Percentiles rank a stretch among this genome's conserved stretches.
Evolutionary conservation across 805 yeast genomes (phyloP).

Genomic region (Teunomyces pallodes): DNA sequence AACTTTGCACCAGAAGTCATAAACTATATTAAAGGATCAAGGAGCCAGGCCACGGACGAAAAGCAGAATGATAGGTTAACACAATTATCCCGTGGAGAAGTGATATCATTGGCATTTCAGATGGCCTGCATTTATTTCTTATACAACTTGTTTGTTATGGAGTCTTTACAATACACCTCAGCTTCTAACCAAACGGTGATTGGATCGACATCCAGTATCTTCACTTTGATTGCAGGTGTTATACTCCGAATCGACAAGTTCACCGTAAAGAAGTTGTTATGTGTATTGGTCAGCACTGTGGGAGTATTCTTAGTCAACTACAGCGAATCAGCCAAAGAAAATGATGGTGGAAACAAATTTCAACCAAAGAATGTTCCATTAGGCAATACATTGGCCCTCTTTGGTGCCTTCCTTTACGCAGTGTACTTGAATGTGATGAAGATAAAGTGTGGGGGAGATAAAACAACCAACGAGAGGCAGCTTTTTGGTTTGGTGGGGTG

Average conservation of each 20-base stretch:
- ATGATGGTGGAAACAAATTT: constrained; percentile 22
- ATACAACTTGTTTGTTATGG: constrained; percentile 40
- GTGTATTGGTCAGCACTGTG: constrained; percentile 42
- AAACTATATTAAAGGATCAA: not conserved
- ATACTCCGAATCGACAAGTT: constrained; percentile 41
- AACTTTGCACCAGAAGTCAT: constrained; percentile 41
- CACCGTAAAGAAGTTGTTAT: constrained; percentile 38
- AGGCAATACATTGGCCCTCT: constrained; percentile 46
- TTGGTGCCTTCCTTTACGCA: constrained; percentile 48
- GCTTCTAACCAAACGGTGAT: constrained; percentile 53
- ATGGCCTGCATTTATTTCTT: constrained; percentile 41
- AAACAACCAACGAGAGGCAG: constrained; percentile 44
- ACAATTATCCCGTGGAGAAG: constrained; percentile 26
- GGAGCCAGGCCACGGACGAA: not conserved
- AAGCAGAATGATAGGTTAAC: constrained; percentile 6
- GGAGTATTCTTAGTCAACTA: constrained; percentile 49
- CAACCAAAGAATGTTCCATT: constrained; percentile 37
- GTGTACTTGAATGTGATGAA: constrained; percentile 44
- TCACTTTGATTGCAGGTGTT: constrained; percentile 46
- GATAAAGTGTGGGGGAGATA: constrained; percentile 43
- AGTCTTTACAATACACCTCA: constrained; percentile 47
- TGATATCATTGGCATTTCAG: constrained; percentile 35
- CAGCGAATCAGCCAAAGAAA: constrained; percentile 22
- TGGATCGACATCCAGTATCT: constrained; percentile 50
- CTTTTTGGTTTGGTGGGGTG: constrained; percentile 49